phyloP scores from a whole-genome alignment of 2,329 filamentous ascomycete genomes.

The Phialocephala subalpina region DNA sequence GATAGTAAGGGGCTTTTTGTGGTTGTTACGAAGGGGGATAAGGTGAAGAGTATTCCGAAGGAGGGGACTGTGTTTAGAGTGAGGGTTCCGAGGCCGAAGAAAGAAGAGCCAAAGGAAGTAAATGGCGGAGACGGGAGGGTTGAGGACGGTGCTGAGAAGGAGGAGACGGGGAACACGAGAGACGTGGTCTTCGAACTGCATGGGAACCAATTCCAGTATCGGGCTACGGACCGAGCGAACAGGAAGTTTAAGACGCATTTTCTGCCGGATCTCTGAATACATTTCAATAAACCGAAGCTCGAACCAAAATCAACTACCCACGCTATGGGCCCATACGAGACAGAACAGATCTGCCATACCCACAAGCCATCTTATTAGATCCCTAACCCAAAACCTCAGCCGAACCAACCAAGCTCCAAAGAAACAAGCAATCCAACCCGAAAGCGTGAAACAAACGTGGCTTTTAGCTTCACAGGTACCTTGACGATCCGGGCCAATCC shows the following conservation, averaged over 20 bases:
- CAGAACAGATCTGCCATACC: neutral
- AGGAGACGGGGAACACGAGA: slow-evolving; percentile 39
- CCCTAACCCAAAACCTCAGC: neutral
- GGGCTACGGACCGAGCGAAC: slow-evolving; percentile 84
- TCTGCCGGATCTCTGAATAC: slow-evolving; percentile 72
- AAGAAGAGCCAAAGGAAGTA: slow-evolving; percentile 34
- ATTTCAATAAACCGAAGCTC: neutral
- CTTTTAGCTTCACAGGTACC: neutral
- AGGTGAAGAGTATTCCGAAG: slow-evolving; percentile 84
- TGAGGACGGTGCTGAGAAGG: slow-evolving; percentile 27
- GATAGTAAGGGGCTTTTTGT: slow-evolving; percentile 90
- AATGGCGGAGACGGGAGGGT: slow-evolving; percentile 34
- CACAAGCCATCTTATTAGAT: neutral
- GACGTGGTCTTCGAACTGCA: slow-evolving; percentile 83
- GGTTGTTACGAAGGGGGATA: slow-evolving; percentile 75
- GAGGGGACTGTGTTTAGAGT: slow-evolving; percentile 88
- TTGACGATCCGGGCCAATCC: neutral
- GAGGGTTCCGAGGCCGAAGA: slow-evolving; percentile 60
- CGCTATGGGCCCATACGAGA: neutral
- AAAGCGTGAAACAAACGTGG: neutral
- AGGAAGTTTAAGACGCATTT: slow-evolving; percentile 92
- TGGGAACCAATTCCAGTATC: slow-evolving; percentile 85
- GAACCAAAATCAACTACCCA: neutral
- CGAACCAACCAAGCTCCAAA: neutral
- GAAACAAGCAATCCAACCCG: neutral